Percentiles rank a stretch among this genome's conserved stretches.
These are phyloP conservation scores for Furcasterigmium sp. DNA, from an alignment of 2,329 filamentous ascomycete species.

Conservation along the genomic window DNA sequence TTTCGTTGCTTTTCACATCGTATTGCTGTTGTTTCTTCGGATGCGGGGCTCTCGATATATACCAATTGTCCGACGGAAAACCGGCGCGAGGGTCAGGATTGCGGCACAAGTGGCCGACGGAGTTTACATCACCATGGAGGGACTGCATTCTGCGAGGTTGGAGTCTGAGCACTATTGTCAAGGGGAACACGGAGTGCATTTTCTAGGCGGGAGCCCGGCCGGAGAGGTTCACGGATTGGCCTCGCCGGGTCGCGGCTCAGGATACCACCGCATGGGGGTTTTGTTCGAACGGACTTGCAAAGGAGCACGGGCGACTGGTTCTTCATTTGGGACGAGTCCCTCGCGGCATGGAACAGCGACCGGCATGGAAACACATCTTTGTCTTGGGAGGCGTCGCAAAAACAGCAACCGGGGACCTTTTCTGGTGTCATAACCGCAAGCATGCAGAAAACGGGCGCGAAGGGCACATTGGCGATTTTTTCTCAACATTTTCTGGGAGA, in stretches of 20 bases:
- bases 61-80: conserved; percentile 11
- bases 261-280: conserved; percentile 1
- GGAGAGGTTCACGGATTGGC: too few species aligned
- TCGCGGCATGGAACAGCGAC: not conserved
- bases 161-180: conserved; percentile 12
- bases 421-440: not conserved
- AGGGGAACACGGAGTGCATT: conserved; percentile 9
- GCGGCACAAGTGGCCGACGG: conserved; percentile 10
- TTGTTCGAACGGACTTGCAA: not conserved
- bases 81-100: conserved; percentile 12
- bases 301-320: conserved; percentile 1
- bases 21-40: conserved; percentile 9
- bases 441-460: conserved; percentile 2
- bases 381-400: not conserved
- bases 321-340: not conserved
- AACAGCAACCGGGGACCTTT: not conserved
- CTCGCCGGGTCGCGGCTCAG: not conserved
- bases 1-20: conserved; percentile 9
- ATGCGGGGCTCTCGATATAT: conserved; percentile 12
- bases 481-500: not conserved
- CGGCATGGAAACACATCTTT: not conserved
- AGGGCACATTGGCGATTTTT: not conserved
- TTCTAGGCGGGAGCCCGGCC: not conserved
- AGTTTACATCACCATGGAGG: conserved; percentile 11
- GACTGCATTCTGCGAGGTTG: conserved; percentile 11